phyloP scores from a whole-genome alignment of 106 monocot species.

The Dendrobium catenatum region DNA sequence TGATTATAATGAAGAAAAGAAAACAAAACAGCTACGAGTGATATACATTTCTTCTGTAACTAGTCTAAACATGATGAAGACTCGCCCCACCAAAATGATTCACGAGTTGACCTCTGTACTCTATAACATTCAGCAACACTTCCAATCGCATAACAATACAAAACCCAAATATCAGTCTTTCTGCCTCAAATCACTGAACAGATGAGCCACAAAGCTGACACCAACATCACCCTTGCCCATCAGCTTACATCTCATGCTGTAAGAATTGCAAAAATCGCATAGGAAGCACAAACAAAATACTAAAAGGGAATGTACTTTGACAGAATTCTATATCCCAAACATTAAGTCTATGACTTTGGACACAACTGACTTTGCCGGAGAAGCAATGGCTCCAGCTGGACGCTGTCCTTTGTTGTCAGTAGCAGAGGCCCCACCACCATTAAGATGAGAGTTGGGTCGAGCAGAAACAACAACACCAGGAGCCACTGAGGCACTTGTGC shows the following conservation, averaged over 20 bases:
- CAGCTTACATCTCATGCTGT: neutral
- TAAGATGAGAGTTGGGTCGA: conserved; percentile 16
- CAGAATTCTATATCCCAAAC: conserved; percentile 51
- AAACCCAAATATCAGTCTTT: neutral
- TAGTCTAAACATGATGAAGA: neutral
- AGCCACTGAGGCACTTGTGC: conserved; percentile 9
- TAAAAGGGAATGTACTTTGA: too few relatives aligned
- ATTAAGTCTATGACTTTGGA: conserved; percentile 91
- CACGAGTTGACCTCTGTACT: too few relatives aligned
- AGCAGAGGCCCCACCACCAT: conserved; percentile 8
- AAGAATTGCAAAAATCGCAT: neutral
- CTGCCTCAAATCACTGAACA: neutral
- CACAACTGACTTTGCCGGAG: conserved; percentile 72
- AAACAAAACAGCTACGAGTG: neutral
- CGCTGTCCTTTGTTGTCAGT: conserved; percentile 13
- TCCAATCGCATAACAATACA: neutral
- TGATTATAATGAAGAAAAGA: too few relatives aligned
- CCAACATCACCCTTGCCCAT: neutral
- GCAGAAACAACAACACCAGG: neutral
- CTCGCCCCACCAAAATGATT: neutral
- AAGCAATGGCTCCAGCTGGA: conserved; percentile 64
- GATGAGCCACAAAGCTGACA: neutral
- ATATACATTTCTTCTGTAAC: neutral
- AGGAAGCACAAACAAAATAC: too few relatives aligned
- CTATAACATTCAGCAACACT: neutral